Evolutionary conservation across 306 rosid genomes (phyloP), one percentile per base, ranked within the genome.

Genomic region (Malus fusca): DNA sequence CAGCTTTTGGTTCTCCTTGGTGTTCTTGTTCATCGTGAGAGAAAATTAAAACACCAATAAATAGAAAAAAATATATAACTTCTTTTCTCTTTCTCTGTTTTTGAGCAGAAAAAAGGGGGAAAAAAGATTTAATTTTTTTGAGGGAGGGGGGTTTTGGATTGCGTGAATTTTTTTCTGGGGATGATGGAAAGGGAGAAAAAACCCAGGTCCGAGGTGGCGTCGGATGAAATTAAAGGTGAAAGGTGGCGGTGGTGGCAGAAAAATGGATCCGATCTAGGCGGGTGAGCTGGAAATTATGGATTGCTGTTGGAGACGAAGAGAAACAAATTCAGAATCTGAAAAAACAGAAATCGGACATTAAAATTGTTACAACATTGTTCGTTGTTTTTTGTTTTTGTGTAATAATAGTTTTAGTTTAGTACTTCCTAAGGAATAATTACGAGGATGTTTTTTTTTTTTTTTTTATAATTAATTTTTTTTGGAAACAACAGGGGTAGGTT

Each of bases 201-300:
- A 51, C 18, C 55, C 19, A 48, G 53, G 53, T 4, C 19, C 46
- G 80, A 75, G 73, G 83, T 84, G 87, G 84, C 79, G 82, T 76
- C 51, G 64, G 88, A 82, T 22, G 84, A 79, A 82, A 81, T 21
- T 75, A 77, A 84, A 83, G 87, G 63, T 52, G 21, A 68, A 75
- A 80, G 80, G 28, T 78, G 72, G 59, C 69, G 42, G 68, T 58
- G 89, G 71, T 58, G 89, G 75, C 71, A 80, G 85, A 68, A 71
- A 82, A 85, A 75, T 35, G 46, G 91, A 92, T 92, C 93, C 96
- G 90, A 83, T 85, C 88, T 83, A 75, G 85, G 83, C 88, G 90
- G 96, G 56, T 85, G 93, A 88, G 89, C 88, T 90, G 89, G 84
- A 79, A 51, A 12, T 80, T 59, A 55, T 73, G 26, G 28, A n/a